Evolutionary conservation across 345 rosid species (phyloP).

Genomic region (Citrus maxima): DNA sequence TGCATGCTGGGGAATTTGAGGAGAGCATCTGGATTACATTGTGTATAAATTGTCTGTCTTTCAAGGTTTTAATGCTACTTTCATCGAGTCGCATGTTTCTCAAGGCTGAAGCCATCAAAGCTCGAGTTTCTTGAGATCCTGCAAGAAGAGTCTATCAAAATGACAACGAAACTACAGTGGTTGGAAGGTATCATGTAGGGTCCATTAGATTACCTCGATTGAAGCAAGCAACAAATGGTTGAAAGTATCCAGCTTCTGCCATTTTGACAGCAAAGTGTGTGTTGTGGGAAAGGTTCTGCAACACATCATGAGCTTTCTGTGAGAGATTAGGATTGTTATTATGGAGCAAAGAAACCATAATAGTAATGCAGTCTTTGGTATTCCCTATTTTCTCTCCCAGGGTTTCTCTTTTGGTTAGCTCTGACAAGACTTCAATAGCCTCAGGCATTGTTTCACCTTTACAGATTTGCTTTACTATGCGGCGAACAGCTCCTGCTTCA

Average conservation of each 20-base stretch:
- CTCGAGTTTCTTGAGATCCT: slow-evolving; percentile 45
- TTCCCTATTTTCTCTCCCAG: slow-evolving; percentile 39
- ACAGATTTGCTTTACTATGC: slow-evolving; percentile 35
- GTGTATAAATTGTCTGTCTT: slow-evolving; percentile 35
- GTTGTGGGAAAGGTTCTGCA: slow-evolving; percentile 47
- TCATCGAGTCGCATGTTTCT: slow-evolving; percentile 41
- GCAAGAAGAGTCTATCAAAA: not conserved
- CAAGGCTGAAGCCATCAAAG: slow-evolving; percentile 44
- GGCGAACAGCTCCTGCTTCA: slow-evolving; percentile 35
- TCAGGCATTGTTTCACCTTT: slow-evolving; percentile 26
- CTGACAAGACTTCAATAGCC: slow-evolving; percentile 35
- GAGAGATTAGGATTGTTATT: slow-evolving; percentile 21
- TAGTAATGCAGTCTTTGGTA: slow-evolving; percentile 42
- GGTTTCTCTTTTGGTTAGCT: slow-evolving; percentile 35
- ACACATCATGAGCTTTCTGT: slow-evolving; percentile 26
- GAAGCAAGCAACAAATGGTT: slow-evolving; percentile 38
- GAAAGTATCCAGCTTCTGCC: slow-evolving; percentile 44
- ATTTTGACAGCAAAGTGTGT: slow-evolving; percentile 44
- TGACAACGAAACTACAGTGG: not conserved
- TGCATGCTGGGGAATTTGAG: slow-evolving; percentile 37
- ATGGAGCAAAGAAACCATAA: slow-evolving; percentile 42
- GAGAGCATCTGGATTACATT: slow-evolving; percentile 43
- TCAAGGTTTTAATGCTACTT: slow-evolving; percentile 26
- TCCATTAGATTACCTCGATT: slow-evolving; percentile 34
- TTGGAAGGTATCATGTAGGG: not conserved